Evolutionary conservation across 352 stramenopile species (phyloP).

Genomic region (Pythium myriotylum): DNA sequence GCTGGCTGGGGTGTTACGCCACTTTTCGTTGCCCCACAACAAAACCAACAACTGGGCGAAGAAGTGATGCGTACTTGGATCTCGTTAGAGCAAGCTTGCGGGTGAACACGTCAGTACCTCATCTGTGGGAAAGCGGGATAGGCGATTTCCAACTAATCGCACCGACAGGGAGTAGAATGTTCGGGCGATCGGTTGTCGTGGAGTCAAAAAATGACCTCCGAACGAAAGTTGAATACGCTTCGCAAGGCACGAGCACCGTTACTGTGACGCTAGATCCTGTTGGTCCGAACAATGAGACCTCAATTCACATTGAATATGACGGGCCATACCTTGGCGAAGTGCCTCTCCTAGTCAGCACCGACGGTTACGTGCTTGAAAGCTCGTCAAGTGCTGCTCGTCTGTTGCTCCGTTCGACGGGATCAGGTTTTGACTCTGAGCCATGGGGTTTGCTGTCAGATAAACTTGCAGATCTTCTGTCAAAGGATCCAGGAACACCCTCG

Average conservation of each 20-base stretch:
- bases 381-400: conserved; percentile 1
- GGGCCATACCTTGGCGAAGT: conserved; percentile 7
- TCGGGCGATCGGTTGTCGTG: background rate
- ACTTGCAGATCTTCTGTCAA: background rate
- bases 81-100: conserved; percentile 7
- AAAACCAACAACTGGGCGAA: background rate
- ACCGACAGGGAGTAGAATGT: background rate
- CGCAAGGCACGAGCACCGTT: conserved; percentile 12
- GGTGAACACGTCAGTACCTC: background rate
- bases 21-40: conserved; percentile 11
- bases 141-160: background rate
- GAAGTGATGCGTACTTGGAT: background rate
- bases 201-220: background rate
- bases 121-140: background rate
- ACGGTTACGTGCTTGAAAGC: background rate
- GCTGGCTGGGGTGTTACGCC: conserved; percentile 34
- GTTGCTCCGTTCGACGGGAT: background rate
- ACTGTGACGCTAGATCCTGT: background rate
- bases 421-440: background rate
- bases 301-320: background rate
- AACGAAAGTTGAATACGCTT: conserved; percentile 11
- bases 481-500: too few relatives aligned
- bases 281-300: background rate
- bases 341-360: background rate
- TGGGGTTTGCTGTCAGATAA: conserved; percentile 5